These are phyloP conservation scores for Albifimbria verrucaria DNA, from an alignment of 2,329 filamentous ascomycete genomes.

Conservation along the genomic window DNA sequence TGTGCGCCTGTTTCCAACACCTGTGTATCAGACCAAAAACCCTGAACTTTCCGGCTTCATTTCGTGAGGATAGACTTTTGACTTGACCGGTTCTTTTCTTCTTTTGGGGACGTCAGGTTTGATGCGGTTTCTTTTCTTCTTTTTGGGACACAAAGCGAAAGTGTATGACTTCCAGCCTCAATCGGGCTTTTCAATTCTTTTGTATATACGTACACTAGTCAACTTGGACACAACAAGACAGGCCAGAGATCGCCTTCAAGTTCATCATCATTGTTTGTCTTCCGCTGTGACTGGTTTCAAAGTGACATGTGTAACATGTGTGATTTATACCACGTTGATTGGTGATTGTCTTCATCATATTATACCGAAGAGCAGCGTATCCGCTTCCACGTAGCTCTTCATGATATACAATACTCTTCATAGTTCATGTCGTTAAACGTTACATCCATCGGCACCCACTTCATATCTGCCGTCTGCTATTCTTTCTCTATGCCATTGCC, in stretches of 20 bases:
- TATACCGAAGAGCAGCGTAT: too few relatives aligned
- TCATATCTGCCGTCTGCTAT: too few relatives aligned
- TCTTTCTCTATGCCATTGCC: too few relatives aligned
- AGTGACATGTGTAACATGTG: too few relatives aligned
- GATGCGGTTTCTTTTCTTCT: constrained; percentile 1
- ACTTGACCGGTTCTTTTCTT: neutral
- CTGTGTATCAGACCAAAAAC: neutral
- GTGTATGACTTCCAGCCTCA: neutral
- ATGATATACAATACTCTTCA: too few relatives aligned
- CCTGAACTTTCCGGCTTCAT: neutral
- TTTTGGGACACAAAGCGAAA: neutral
- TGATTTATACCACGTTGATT: too few relatives aligned
- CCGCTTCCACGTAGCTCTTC: too few relatives aligned
- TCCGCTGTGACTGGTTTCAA: too few relatives aligned
- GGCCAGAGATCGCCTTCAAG: neutral
- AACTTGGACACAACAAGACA: constrained; percentile 1
- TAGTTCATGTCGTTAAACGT: too few relatives aligned
- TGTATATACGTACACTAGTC: constrained; percentile 7
- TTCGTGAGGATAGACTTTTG: neutral
- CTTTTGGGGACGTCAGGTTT: constrained; percentile 14
- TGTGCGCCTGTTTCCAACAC: neutral
- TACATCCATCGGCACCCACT: too few relatives aligned
- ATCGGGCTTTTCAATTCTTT: neutral
- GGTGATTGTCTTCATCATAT: too few relatives aligned
- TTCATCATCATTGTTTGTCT: too few relatives aligned